Percentiles rank a stretch among this genome's conserved stretches.
These are phyloP conservation scores for Coemansia sp. DNA, from an alignment of 192 early-diverging fungal species.

Conservation along the genomic window DNA sequence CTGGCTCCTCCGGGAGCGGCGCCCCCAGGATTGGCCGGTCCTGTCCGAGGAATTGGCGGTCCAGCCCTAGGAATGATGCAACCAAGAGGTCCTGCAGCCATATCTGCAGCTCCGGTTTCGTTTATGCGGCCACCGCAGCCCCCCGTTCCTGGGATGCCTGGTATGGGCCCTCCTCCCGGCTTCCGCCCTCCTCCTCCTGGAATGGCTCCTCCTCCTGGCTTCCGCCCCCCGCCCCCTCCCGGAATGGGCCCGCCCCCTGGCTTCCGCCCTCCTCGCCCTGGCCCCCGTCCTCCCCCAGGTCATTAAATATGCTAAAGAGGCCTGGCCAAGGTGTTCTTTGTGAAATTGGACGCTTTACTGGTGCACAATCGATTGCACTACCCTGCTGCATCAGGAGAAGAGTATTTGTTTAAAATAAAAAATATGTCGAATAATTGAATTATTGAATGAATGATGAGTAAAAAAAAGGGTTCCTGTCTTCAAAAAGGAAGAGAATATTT, in stretches of 20 bases:
- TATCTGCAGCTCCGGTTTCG: conserved; percentile 64
- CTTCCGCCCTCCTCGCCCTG: conserved; percentile 36
- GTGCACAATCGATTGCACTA: too few species aligned
- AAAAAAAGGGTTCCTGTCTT: too few species aligned
- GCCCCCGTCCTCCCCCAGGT: conserved; percentile 41
- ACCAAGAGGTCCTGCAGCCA: conserved; percentile 61
- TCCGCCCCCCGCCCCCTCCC: conserved; percentile 58
- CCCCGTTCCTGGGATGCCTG: conserved; percentile 60
- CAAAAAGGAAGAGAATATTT: too few species aligned
- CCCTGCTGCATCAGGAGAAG: too few species aligned
- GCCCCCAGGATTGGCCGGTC: conserved; percentile 74
- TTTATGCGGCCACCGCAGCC: conserved; percentile 74
- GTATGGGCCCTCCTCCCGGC: conserved; percentile 56
- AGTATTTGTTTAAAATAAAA: too few species aligned
- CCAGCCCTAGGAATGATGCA: conserved; percentile 89
- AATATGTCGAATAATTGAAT: too few species aligned
- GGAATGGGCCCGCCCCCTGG: conserved; percentile 57
- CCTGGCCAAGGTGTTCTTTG: too few species aligned
- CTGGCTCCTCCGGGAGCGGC: conserved; percentile 57
- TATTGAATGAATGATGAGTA: too few species aligned
- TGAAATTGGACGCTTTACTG: too few species aligned
- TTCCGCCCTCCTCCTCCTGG: conserved; percentile 32
- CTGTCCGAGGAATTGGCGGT: conserved; percentile 95
- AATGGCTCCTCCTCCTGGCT: conserved; percentile 64
- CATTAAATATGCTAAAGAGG: background rate